Evolutionary conservation across 768 basidiomycete species (phyloP).

Genomic region (Termitomyces sp.): DNA sequence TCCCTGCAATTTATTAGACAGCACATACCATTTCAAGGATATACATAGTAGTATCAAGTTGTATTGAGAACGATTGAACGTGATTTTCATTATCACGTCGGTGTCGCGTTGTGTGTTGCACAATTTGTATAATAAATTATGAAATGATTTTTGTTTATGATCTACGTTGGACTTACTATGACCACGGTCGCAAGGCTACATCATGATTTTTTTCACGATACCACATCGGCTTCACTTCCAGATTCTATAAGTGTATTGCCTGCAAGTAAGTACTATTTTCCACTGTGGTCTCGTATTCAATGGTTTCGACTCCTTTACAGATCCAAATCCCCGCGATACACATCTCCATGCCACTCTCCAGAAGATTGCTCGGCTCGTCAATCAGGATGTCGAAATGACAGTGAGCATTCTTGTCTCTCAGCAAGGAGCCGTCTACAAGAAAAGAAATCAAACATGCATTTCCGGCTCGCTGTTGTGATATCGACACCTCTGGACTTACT

Average conservation of each 20-base stretch:
- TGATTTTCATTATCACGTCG: background rate
- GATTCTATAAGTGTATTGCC: slow-evolving; percentile 5
- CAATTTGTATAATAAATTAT: background rate
- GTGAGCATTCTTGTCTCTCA: slow-evolving; percentile 31
- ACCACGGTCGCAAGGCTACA: slow-evolving; percentile 1
- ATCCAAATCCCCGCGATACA: slow-evolving; percentile 15
- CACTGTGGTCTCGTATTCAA: background rate
- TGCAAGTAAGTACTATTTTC: slow-evolving; percentile 6
- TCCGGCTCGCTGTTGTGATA: slow-evolving; percentile 3
- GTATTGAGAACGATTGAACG: background rate
- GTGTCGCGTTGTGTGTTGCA: background rate
- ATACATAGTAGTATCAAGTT: background rate
- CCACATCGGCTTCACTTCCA: background rate
- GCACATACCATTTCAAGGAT: slow-evolving; percentile 11
- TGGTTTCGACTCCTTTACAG: background rate
- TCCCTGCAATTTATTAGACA: slow-evolving; percentile 16
- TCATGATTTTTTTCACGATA: background rate
- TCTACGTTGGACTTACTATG: background rate
- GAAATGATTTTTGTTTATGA: background rate
- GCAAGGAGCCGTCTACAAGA: slow-evolving; percentile 2
- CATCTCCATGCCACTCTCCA: slow-evolving; percentile 41
- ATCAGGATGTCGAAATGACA: slow-evolving; percentile 73
- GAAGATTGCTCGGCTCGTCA: slow-evolving; percentile 51
- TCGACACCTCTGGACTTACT: background rate
- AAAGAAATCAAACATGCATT: background rate